These are phyloP conservation scores for Graphilbum ipis-grandicollis DNA, from an alignment of 2,329 filamentous ascomycete species.

Conservation along the genomic window DNA sequence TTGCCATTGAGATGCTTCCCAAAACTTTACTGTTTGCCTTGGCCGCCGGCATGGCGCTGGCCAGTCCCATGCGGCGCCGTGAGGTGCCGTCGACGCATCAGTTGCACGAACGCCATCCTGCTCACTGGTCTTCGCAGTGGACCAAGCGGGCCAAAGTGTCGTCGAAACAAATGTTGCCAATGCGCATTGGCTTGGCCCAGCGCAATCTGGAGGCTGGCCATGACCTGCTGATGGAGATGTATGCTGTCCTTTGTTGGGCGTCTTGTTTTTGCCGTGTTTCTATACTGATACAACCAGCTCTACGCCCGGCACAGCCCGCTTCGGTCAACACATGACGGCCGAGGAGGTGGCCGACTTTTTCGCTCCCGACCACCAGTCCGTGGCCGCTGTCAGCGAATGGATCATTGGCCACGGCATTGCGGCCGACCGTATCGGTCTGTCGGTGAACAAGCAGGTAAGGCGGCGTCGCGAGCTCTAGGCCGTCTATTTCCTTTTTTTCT, in stretches of 20 bases:
- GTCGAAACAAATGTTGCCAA: slow-evolving; percentile 5
- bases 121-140: slow-evolving; percentile 12
- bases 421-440: slow-evolving; percentile 1
- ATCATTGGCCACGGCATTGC: slow-evolving; percentile 14
- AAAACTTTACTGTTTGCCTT: not conserved
- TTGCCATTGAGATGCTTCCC: too few species aligned
- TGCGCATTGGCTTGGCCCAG: slow-evolving; percentile 9
- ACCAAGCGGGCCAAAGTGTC: slow-evolving; percentile 12
- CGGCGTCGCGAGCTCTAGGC: too few species aligned
- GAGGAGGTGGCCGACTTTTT: slow-evolving; percentile 19
- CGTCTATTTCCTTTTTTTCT: too few species aligned
- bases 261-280: not conserved
- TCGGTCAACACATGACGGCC: slow-evolving; percentile 18
- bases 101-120: slow-evolving; percentile 13
- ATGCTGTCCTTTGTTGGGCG: not conserved
- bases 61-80: slow-evolving; percentile 1
- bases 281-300: slow-evolving; percentile 1
- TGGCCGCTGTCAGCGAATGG: slow-evolving; percentile 16
- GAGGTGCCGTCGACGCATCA: slow-evolving; percentile 3
- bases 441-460: slow-evolving; percentile 5
- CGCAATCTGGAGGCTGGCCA: slow-evolving; percentile 13
- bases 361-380: slow-evolving; percentile 14
- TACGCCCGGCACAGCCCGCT: slow-evolving; percentile 12
- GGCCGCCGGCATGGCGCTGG: slow-evolving; percentile 1
- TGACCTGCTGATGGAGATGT: slow-evolving; percentile 15